Percentiles rank a stretch among this genome's conserved stretches.
Evolutionary conservation across 345 rosid species (phyloP).

Genomic region (Camelina laxa): DNA sequence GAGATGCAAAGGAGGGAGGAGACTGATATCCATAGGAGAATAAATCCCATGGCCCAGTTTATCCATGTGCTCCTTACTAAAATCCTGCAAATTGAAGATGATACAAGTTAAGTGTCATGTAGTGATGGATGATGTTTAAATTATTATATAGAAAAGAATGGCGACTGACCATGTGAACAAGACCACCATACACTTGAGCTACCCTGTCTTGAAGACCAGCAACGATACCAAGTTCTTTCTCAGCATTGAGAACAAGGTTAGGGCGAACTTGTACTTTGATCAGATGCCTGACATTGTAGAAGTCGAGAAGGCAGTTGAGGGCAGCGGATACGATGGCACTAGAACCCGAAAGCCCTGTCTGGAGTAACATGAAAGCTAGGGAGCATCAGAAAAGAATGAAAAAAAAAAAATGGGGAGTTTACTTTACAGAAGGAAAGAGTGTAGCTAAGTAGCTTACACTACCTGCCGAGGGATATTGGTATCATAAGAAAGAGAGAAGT

Average conservation of each 20-base stretch:
- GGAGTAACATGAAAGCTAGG: conserved; percentile 41
- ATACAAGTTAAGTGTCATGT: not conserved
- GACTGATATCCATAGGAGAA: conserved; percentile 72
- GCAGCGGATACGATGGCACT: conserved; percentile 97
- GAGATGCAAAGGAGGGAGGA: conserved; percentile 86
- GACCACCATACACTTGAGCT: conserved; percentile 95
- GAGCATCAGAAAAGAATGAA: conserved; percentile 25
- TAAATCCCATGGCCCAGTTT: conserved; percentile 82
- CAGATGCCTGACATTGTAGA: conserved; percentile 78
- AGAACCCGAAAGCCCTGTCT: conserved; percentile 98
- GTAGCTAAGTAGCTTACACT: conserved; percentile 49
- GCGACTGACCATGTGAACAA: conserved; percentile 79
- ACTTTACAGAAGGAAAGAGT: not conserved
- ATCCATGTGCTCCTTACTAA: conserved; percentile 82
- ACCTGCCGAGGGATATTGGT: conserved; percentile 95
- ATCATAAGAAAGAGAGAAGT: conserved; percentile 80
- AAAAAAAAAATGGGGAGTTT: not conserved
- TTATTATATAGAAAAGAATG: not conserved
- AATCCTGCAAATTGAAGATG: conserved; percentile 58
- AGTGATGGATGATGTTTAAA: not conserved
- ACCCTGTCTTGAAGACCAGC: conserved; percentile 99
- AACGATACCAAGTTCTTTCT: conserved; percentile 88
- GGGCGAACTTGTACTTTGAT: conserved; percentile 79
- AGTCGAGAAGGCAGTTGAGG: conserved; percentile 86
- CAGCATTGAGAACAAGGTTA: conserved; percentile 72